Percentiles rank a stretch among this genome's conserved stretches.
phyloP scores from a whole-genome alignment of 1,284 basidiomycete species.

The Pseudozyma hubeiensis region DNA sequence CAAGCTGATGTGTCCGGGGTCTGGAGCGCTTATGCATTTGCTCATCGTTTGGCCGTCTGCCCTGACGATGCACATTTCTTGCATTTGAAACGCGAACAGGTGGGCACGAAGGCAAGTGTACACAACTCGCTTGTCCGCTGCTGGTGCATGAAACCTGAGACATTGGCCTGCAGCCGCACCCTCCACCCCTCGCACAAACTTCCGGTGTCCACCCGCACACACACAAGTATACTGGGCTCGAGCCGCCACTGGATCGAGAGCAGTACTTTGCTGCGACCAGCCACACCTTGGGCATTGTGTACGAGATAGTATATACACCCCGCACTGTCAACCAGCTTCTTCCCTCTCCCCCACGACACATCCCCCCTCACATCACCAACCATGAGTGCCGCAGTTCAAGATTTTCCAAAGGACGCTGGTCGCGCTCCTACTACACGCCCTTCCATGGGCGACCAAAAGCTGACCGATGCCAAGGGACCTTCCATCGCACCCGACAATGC shows the following conservation, averaged over 20 bases:
- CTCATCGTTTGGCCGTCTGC: neutral
- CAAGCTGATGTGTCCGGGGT: no score
- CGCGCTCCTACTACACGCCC: slow-evolving; percentile 32
- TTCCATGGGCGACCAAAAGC: slow-evolving; percentile 44
- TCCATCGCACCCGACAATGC: slow-evolving; percentile 61
- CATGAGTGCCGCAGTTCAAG: slow-evolving; percentile 29
- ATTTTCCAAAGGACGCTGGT: slow-evolving; percentile 46
- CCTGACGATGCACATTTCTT: neutral
- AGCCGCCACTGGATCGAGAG: neutral
- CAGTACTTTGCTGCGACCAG: neutral
- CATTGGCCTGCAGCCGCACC: neutral
- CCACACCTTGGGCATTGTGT: no score
- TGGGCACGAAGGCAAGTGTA: neutral
- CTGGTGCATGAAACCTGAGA: neutral
- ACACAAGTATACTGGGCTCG: no score
- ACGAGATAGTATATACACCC: slow-evolving; percentile 34
- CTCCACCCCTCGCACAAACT: neutral
- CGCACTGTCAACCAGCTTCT: neutral
- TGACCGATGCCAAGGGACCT: slow-evolving; percentile 44
- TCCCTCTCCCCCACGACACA: neutral
- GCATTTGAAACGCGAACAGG: neutral
- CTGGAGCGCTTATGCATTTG: slow-evolving; percentile 2
- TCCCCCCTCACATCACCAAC: slow-evolving; percentile 5
- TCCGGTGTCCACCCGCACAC: neutral
- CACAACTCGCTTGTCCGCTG: neutral